Evolutionary conservation across 768 basidiomycete species (phyloP), one percentile per base, ranked within the genome.

Genomic region (Boletus coccyginus): DNA sequence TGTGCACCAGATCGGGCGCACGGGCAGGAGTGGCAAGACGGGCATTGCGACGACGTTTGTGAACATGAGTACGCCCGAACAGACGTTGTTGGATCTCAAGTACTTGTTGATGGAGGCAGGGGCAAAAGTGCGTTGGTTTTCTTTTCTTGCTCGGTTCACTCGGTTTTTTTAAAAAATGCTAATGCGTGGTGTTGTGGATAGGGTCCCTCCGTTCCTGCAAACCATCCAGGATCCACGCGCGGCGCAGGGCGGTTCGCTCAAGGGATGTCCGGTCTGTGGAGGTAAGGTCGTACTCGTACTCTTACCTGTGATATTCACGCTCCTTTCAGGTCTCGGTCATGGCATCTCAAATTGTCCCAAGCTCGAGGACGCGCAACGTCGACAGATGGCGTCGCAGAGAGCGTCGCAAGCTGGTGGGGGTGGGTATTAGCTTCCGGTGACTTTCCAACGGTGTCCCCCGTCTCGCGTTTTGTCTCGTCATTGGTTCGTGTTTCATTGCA

Each of bases 21-120:
- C 97, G 8, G 97, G 97, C 50, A 86, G 97, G 62, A 94, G 91
- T 62, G 97, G 97, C 21, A 98, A 98, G 72, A 99, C 97, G 1
- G 97, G 97, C 50, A 98, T 99, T 53, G 96, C 97, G 33, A 99
- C 97, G 35, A 95, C 97, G 36, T 99, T 99, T 67, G 93, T 98
- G 52, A 98, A 98, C 71, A 96, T 96, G 92, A 92, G 90, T 66
- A 97, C 96, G 3, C 82, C 90, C 0, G 97, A 98, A 68, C 96
- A 98, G 74, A 99, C 97, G 1, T 75, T 99, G 36, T 74, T 99
- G 59, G 97, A 99, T 80, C 77, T 98, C 61, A 99, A 98, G 73
- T 99, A 99, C 69, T 74, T 99, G 45, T 76, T 99, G 52, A 88
- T 96, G 79, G 97, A 98, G 73, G 94, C 95, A n/a, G 3, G 96